Evolutionary conservation across 352 stramenopile genomes (phyloP).

Genomic region (Phytophthora sojae): DNA sequence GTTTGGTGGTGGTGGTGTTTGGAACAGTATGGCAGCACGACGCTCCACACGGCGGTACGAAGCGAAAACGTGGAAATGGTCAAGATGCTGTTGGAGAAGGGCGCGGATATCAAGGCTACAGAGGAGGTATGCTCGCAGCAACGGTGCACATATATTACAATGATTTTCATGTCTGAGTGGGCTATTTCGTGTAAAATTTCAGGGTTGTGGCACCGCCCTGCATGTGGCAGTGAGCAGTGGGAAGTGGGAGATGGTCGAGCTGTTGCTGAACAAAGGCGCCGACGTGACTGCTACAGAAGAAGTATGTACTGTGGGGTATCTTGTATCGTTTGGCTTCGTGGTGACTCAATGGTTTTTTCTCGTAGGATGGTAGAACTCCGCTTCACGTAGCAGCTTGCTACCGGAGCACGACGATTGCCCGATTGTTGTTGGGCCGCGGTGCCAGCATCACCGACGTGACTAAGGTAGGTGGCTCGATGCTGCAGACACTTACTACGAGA

Average conservation of each 20-base stretch:
- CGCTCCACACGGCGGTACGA: conserved; percentile 73
- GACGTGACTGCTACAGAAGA: conserved; percentile 2
- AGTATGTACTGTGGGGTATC: neutral
- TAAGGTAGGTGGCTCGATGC: neutral
- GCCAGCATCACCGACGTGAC: neutral
- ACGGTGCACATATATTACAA: no score
- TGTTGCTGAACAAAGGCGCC: neutral
- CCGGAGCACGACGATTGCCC: conserved; percentile 1
- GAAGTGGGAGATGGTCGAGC: neutral
- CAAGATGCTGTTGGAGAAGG: conserved; percentile 58
- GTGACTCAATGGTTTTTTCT: neutral
- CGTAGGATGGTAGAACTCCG: conserved; percentile 1
- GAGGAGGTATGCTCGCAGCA: conserved; percentile 1
- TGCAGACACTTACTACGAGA: no score
- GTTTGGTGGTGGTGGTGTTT: neutral
- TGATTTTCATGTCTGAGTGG: no score
- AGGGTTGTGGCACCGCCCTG: conserved; percentile 5
- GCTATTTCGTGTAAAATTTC: neutral
- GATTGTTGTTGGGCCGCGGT: neutral
- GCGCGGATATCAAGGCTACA: conserved; percentile 59
- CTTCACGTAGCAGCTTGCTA: conserved; percentile 6
- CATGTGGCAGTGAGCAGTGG: conserved; percentile 7
- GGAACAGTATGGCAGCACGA: conserved; percentile 67
- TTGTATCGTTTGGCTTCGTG: no score
- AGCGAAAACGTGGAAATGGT: conserved; percentile 69